Conservation (phyloP, 148 eudicot genomes). For the Beta vulgaris region DNA sequence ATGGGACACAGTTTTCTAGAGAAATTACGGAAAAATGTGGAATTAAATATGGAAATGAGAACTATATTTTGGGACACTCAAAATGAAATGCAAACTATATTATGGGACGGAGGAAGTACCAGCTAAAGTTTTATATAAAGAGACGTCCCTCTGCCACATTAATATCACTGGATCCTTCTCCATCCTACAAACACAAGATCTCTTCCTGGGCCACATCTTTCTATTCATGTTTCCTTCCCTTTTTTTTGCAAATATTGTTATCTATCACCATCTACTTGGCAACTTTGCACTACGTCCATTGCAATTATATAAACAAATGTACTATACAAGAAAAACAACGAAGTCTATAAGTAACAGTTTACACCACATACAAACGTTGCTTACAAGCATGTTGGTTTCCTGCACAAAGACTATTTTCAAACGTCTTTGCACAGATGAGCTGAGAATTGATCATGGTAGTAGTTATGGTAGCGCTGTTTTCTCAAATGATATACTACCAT, state of each 20-base stretch:
- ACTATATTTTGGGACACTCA: too few relatives aligned
- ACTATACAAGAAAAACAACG: conserved; percentile 3
- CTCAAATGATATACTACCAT: conserved; percentile 65
- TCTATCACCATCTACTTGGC: not conserved
- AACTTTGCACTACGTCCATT: not conserved
- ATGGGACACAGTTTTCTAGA: too few relatives aligned
- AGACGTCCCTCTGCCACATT: too few relatives aligned
- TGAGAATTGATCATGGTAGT: conserved; percentile 26
- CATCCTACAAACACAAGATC: not conserved
- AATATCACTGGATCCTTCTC: conserved; percentile 10
- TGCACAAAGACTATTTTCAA: conserved; percentile 37
- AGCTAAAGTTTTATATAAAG: too few relatives aligned
- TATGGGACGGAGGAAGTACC: too few relatives aligned
- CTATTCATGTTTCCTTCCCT: conserved; percentile 7
- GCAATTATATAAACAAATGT: not conserved
- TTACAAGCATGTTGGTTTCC: conserved; percentile 29
- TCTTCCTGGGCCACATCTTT: conserved; percentile 2
- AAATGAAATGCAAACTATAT: too few relatives aligned
- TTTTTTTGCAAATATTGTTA: conserved; percentile 26
- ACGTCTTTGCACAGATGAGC: conserved; percentile 55
- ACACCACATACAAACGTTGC: not conserved
- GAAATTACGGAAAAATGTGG: too few relatives aligned
- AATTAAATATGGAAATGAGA: too few relatives aligned
- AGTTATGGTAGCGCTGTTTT: conserved; percentile 53
- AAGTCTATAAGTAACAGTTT: not conserved